These are phyloP conservation scores for Colletotrichum sansevieriae DNA, from an alignment of 2,329 filamentous ascomycete genomes.

Conservation along the genomic window DNA sequence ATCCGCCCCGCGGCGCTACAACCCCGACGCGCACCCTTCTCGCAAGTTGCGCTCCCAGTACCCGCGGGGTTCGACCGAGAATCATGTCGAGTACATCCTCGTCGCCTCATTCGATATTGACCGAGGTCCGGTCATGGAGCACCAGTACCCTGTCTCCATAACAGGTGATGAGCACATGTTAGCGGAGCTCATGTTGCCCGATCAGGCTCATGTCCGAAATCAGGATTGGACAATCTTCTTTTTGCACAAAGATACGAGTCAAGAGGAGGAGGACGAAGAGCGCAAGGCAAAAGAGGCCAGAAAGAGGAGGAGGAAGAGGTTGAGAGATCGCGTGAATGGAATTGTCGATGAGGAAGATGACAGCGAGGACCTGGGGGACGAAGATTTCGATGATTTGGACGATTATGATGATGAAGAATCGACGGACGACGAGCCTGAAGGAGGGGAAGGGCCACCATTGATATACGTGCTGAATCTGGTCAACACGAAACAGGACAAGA, in stretches of 20 bases:
- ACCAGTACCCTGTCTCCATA: slow-evolving; percentile 95
- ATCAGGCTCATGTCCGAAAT: slow-evolving; percentile 93
- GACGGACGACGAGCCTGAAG: slow-evolving; percentile 74
- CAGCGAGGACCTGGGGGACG: slow-evolving; percentile 61
- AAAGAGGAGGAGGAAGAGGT: slow-evolving; percentile 63
- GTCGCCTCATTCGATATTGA: slow-evolving; percentile 98
- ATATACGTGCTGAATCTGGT: slow-evolving; percentile 98
- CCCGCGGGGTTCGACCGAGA: slow-evolving; percentile 79
- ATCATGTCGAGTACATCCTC: slow-evolving; percentile 98
- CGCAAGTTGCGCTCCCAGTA: slow-evolving; percentile 80
- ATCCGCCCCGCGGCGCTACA: slow-evolving; percentile 62
- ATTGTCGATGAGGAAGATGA: slow-evolving; percentile 63
- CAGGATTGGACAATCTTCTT: slow-evolving; percentile 99
- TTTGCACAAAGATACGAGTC: slow-evolving; percentile 91
- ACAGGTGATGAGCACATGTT: slow-evolving; percentile 98
- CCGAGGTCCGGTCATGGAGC: slow-evolving; percentile 96
- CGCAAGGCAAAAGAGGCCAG: slow-evolving; percentile 68
- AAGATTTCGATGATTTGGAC: slow-evolving; percentile 58
- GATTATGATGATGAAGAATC: slow-evolving; percentile 66
- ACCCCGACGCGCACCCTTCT: slow-evolving; percentile 63
- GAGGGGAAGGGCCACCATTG: slow-evolving; percentile 86
- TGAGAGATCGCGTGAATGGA: slow-evolving; percentile 64
- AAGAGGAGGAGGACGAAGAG: slow-evolving; percentile 84
- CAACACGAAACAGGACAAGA: slow-evolving; percentile 97
- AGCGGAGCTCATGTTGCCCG: slow-evolving; percentile 97